Evolutionary conservation across 2,329 filamentous ascomycete species (phyloP).

Genomic region (Didymella sp.): DNA sequence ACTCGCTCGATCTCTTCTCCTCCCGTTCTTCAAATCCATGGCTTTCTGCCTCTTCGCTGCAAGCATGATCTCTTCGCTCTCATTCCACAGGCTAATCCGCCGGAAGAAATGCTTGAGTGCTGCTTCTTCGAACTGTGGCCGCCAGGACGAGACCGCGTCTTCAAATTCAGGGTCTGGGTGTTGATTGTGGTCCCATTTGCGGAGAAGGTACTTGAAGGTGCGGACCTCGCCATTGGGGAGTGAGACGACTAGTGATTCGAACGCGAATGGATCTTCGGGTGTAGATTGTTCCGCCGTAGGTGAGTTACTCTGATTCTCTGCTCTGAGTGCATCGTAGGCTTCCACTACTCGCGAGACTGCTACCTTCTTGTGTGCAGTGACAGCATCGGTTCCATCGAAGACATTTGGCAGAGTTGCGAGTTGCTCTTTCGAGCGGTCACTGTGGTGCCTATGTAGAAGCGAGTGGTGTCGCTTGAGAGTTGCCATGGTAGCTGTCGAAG

Average conservation of each 20-base stretch:
- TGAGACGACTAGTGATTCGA: constrained; percentile 22
- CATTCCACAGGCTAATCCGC: constrained; percentile 31
- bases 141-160: constrained; percentile 14
- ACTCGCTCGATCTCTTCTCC: constrained; percentile 18
- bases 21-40: constrained; percentile 20
- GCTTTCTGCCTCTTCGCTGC: constrained; percentile 21
- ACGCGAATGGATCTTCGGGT: constrained; percentile 23
- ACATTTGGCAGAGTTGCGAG: not conserved
- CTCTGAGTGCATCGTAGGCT: constrained; percentile 18
- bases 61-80: constrained; percentile 24
- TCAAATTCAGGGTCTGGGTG: constrained; percentile 29
- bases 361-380: constrained; percentile 16
- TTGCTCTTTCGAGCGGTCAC: constrained; percentile 13
- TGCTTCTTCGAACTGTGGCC: constrained; percentile 28
- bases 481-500: constrained; percentile 19
- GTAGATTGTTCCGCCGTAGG: constrained; percentile 13
- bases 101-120: constrained; percentile 33
- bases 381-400: constrained; percentile 17
- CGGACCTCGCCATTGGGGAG: constrained; percentile 32
- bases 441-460: constrained; percentile 16
- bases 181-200: constrained; percentile 28
- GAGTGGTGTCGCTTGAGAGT: constrained; percentile 20
- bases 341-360: constrained; percentile 19
- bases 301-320: constrained; percentile 14
- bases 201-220: constrained; percentile 30